Percentiles rank a stretch among this genome's conserved stretches.
Evolutionary conservation across 1,284 basidiomycete species (phyloP).

Genomic region (Boletus smithii): DNA sequence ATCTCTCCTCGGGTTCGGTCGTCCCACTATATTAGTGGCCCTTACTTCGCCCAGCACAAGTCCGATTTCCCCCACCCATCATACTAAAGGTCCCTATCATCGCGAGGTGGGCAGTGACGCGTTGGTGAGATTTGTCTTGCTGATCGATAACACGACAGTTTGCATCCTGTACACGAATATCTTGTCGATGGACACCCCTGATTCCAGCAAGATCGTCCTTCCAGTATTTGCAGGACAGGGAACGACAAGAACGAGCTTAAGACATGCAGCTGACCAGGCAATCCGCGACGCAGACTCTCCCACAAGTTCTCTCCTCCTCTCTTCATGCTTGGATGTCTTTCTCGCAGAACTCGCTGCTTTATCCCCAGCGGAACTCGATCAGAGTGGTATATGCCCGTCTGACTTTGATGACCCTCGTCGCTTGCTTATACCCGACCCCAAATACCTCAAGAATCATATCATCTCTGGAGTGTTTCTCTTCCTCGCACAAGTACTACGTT

Average conservation of each 20-base stretch:
- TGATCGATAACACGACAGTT: conserved; percentile 6
- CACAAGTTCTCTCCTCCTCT: conserved; percentile 42
- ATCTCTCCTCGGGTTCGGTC: conserved; percentile 16
- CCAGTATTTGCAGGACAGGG: conserved; percentile 60
- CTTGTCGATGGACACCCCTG: conserved; percentile 10
- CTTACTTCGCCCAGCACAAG: neutral
- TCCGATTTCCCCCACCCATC: conserved; percentile 4
- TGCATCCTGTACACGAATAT: no score
- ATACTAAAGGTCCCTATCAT: neutral
- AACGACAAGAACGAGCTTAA: conserved; percentile 36
- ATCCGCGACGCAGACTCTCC: conserved; percentile 39
- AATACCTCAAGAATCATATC: conserved; percentile 46
- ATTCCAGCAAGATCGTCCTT: conserved; percentile 24
- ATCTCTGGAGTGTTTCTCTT: conserved; percentile 49
- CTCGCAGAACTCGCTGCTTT: conserved; percentile 46
- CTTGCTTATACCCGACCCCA: conserved; percentile 38
- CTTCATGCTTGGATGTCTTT: conserved; percentile 50
- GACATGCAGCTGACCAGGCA: conserved; percentile 38
- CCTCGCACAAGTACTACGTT: conserved; percentile 51
- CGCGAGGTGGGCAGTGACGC: conserved; percentile 10
- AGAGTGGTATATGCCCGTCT: conserved; percentile 38
- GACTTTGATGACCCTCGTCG: conserved; percentile 41
- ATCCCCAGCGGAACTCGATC: conserved; percentile 34
- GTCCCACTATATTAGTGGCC: conserved; percentile 20
- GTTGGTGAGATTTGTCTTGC: neutral